Percentiles rank a stretch among this genome's conserved stretches.
phyloP scores from a whole-genome alignment of 106 monocot species.

The Acorus calamus region DNA sequence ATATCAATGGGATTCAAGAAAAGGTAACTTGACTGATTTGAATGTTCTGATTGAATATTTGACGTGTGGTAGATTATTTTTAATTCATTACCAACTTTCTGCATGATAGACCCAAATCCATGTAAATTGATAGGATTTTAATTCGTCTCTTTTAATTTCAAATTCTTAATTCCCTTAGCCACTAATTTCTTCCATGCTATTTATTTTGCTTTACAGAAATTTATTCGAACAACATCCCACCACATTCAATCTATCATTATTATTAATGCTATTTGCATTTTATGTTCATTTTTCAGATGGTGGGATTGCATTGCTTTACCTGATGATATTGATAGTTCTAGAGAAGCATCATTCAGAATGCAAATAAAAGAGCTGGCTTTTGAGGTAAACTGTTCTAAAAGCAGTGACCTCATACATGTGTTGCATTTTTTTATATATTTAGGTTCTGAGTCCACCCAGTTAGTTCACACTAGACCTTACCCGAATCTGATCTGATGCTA shows the following conservation, averaged over 20 bases:
- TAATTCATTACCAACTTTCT: neutral
- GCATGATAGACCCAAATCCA: neutral
- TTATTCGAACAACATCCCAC: no score
- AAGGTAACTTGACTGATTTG: constrained; percentile 29
- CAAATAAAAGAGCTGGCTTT: constrained; percentile 73
- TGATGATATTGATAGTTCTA: constrained; percentile 47
- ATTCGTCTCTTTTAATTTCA: no score
- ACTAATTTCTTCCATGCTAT: no score
- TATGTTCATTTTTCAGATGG: constrained; percentile 58
- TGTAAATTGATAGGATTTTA: no score
- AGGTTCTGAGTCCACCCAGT: no score
- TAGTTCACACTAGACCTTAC: no score
- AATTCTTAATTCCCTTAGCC: no score
- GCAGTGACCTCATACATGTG: neutral
- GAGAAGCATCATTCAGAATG: constrained; percentile 71
- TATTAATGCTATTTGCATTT: neutral
- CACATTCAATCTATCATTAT: neutral
- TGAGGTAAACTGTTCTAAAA: constrained; percentile 32
- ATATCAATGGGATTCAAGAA: constrained; percentile 89
- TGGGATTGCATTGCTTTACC: constrained; percentile 96
- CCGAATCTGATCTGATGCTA: no score
- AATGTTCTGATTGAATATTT: neutral
- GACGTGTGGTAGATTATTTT: neutral
- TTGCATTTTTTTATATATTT: no score
- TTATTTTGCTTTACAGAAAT: no score